Percentiles rank a stretch among this genome's conserved stretches.
phyloP scores from a whole-genome alignment of 306 rosid genomes.

The Begonia peltatifolia region DNA sequence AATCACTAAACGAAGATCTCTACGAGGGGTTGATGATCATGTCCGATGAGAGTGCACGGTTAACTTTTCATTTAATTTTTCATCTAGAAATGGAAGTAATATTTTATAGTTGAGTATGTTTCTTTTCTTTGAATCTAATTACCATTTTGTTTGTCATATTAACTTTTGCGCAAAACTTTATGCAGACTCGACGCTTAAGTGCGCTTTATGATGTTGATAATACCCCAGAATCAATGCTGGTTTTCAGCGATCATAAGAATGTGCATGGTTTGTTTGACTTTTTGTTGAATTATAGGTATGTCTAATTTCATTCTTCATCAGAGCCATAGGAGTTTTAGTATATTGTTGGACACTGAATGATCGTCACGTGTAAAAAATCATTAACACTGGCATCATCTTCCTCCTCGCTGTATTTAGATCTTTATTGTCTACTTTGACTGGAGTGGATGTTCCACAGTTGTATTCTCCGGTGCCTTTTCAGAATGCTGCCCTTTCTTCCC shows the following conservation, averaged over 20 bases:
- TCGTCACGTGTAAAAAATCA: too few relatives aligned
- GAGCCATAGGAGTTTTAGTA: too few relatives aligned
- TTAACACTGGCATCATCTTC: not conserved
- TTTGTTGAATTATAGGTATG: constrained; percentile 73
- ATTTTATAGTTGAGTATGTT: too few relatives aligned
- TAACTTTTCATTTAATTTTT: too few relatives aligned
- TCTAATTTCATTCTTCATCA: too few relatives aligned
- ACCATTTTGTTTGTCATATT: too few relatives aligned
- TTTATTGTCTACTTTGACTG: constrained; percentile 51
- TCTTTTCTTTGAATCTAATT: too few relatives aligned
- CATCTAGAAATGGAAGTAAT: too few relatives aligned
- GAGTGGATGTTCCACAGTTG: constrained; percentile 70
- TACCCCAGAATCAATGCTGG: constrained; percentile 68
- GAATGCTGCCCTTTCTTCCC: constrained; percentile 71
- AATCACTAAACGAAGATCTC: too few relatives aligned
- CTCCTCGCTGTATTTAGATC: constrained; percentile 29
- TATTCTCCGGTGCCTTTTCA: constrained; percentile 76
- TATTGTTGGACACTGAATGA: too few relatives aligned
- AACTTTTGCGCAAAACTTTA: constrained; percentile 4
- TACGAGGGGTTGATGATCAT: too few relatives aligned
- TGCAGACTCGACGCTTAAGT: constrained; percentile 39
- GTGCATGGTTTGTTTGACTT: constrained; percentile 74
- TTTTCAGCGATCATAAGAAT: constrained; percentile 47
- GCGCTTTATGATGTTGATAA: constrained; percentile 7
- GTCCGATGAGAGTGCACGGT: too few relatives aligned